phyloP scores from a whole-genome alignment of 2,329 filamentous ascomycete species.

The Exserohilum turcica region DNA sequence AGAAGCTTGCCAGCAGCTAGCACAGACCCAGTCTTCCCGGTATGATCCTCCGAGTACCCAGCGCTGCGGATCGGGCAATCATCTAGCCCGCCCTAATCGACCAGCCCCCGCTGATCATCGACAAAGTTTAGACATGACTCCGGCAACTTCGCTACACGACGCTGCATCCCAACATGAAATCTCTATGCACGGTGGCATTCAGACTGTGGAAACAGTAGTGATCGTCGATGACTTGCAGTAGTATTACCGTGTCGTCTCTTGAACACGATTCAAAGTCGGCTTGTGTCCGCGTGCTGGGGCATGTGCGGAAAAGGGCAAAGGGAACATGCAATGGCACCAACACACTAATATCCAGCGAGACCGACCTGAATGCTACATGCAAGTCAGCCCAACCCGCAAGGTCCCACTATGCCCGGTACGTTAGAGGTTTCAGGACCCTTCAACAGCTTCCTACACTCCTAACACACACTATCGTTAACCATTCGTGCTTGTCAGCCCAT shows the following conservation, averaged over 20 bases:
- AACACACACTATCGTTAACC: not conserved
- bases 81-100: constrained; percentile 4
- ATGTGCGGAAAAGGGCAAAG: not conserved
- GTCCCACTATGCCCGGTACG: not conserved
- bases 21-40: constrained; percentile 6
- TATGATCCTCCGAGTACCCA: constrained; percentile 13
- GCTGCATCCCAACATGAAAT: not conserved
- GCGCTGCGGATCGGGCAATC: constrained; percentile 11
- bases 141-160: not conserved
- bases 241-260: constrained; percentile 12
- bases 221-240: constrained; percentile 24
- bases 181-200: constrained; percentile 9
- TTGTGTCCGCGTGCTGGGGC: constrained; percentile 8
- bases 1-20: constrained; percentile 13
- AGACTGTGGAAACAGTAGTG: constrained; percentile 3
- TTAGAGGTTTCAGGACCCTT: not conserved
- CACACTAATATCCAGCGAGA: not conserved
- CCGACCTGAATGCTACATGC: not conserved
- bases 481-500: not conserved
- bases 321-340: not conserved
- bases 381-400: not conserved
- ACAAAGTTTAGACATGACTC: constrained; percentile 9
- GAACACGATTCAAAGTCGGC: constrained; percentile 7
- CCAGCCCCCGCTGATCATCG: constrained; percentile 17
- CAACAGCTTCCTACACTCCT: not conserved